Evolutionary conservation across 2,329 filamentous ascomycete genomes (phyloP).

Genomic region (Fusarium sulawesiense): DNA sequence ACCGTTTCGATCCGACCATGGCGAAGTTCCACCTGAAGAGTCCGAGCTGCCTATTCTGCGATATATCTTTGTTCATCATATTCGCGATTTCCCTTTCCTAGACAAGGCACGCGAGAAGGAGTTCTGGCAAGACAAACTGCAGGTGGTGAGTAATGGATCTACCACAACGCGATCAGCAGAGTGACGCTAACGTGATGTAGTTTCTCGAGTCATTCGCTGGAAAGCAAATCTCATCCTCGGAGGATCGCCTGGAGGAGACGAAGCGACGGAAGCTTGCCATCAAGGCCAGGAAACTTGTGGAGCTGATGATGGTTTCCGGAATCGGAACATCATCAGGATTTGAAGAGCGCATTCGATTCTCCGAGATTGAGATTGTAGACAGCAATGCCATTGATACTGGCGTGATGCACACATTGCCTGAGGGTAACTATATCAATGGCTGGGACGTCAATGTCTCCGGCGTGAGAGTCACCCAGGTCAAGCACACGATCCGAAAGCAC

Average conservation of each 20-base stretch:
- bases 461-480: constrained; percentile 82
- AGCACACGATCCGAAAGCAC: constrained; percentile 88
- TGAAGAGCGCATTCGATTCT: constrained; percentile 95
- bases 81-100: constrained; percentile 97
- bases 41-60: constrained; percentile 93
- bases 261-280: constrained; percentile 91
- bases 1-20: constrained; percentile 91
- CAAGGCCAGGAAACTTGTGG: constrained; percentile 95
- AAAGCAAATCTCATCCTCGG: constrained; percentile 96
- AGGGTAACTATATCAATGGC: constrained; percentile 91
- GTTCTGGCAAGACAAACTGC: constrained; percentile 98
- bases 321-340: constrained; percentile 96
- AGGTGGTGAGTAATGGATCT: constrained; percentile 73
- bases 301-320: constrained; percentile 99
- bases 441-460: constrained; percentile 96
- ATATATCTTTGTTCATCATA: constrained; percentile 98
- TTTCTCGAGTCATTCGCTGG: constrained; percentile 97
- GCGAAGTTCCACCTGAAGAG: constrained; percentile 92
- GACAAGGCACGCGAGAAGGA: constrained; percentile 98
- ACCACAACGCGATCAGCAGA: background rate
- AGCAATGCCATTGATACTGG: constrained; percentile 92
- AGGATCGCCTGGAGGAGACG: constrained; percentile 94
- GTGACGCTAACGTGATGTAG: constrained; percentile 56
- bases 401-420: constrained; percentile 85
- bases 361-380: constrained; percentile 96